These are phyloP conservation scores for Plasmodium gaboni DNA, from an alignment of 169 alveolate species.

Conservation along the genomic window DNA sequence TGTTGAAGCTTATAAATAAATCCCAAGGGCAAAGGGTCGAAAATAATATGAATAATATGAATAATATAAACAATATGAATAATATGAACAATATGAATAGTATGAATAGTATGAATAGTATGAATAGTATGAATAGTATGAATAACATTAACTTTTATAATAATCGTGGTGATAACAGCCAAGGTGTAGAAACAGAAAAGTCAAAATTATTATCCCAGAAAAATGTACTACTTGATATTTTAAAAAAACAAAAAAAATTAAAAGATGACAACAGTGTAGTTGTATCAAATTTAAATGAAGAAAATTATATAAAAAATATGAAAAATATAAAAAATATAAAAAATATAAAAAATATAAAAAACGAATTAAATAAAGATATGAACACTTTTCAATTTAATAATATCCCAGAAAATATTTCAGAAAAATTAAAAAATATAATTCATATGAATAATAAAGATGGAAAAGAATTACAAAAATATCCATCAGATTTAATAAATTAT, in stretches of 20 bases:
- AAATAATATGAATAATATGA: neutral
- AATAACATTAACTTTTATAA: too few relatives aligned
- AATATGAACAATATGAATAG: neutral
- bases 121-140: too few relatives aligned
- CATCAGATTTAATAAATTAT: slow-evolving; percentile 45
- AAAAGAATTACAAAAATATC: neutral
- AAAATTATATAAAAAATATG: slow-evolving; percentile 7
- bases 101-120: too few relatives aligned
- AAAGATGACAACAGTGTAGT: slow-evolving; percentile 2
- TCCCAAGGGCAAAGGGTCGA: slow-evolving; percentile 1
- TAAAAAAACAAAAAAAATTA: slow-evolving; percentile 17
- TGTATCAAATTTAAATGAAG: neutral
- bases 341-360: slow-evolving; percentile 10
- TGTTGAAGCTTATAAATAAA: slow-evolving; percentile 21
- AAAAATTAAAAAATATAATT: too few relatives aligned
- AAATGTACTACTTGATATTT: slow-evolving; percentile 11
- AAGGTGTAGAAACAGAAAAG: neutral
- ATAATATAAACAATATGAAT: neutral
- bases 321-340: slow-evolving; percentile 2
- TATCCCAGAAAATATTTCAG: too few relatives aligned
- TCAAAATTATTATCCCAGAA: slow-evolving; percentile 3
- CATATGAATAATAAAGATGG: too few relatives aligned
- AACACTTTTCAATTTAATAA: slow-evolving; percentile 31
- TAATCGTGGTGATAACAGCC: too few relatives aligned
- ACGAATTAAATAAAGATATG: slow-evolving; percentile 1